These are phyloP conservation scores for Monilinia fructicola DNA, from an alignment of 2,329 filamentous ascomycete species.

Conservation along the genomic window DNA sequence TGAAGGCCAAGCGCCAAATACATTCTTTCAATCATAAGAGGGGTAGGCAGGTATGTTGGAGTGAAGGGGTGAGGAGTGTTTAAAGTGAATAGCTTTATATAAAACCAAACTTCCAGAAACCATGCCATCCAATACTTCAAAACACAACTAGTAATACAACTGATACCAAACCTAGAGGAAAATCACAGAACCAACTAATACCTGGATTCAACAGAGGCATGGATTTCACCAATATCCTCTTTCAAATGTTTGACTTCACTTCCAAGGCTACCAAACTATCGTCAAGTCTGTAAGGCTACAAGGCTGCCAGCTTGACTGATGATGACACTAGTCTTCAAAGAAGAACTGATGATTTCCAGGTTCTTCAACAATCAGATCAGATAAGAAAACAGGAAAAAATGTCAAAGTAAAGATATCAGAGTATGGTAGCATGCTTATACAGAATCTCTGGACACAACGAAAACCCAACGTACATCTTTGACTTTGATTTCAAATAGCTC, in stretches of 20 bases:
- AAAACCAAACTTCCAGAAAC: not conserved
- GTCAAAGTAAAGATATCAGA: not conserved
- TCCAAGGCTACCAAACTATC: slow-evolving; percentile 5
- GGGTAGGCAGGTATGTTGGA: not conserved
- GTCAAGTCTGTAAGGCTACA: not conserved
- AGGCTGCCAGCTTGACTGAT: slow-evolving; percentile 14
- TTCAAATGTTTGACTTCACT: not conserved
- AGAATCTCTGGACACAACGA: not conserved
- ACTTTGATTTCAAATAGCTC: slow-evolving; percentile 15
- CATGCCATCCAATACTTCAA: not conserved
- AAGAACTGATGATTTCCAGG: slow-evolving; percentile 12
- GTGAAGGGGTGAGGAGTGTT: not conserved
- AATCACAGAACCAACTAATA: not conserved
- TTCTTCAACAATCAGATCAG: slow-evolving; percentile 11
- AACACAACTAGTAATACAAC: not conserved
- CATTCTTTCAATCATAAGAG: not conserved
- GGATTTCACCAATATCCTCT: not conserved
- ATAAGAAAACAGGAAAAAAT: not conserved
- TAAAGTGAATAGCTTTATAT: slow-evolving; percentile 2
- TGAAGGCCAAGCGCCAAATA: not conserved
- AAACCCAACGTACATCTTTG: slow-evolving; percentile 17
- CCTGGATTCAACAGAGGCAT: not conserved
- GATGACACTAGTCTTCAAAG: slow-evolving; percentile 19
- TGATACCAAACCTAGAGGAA: not conserved
- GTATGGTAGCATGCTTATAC: not conserved